Percentiles rank a stretch among this genome's conserved stretches.
These are phyloP conservation scores for Nephelium lappaceum DNA, from an alignment of 345 rosid genomes.

Conservation along the genomic window DNA sequence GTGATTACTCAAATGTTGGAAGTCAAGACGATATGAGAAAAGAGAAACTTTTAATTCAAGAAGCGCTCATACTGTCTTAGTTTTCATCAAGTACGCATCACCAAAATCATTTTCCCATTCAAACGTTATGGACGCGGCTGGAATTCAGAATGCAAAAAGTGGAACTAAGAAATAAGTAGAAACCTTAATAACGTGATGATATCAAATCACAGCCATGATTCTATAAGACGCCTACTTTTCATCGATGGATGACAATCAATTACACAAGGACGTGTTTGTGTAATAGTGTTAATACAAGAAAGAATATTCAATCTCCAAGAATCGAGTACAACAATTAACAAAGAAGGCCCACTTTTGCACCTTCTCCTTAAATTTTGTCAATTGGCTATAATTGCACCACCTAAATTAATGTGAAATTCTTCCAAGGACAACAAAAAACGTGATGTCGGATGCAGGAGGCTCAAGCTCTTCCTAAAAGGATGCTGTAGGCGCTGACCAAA, in stretches of 20 bases:
- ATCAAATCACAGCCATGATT: too few relatives aligned
- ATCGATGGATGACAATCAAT: too few relatives aligned
- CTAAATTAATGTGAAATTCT: background rate
- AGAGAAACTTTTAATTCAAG: too few relatives aligned
- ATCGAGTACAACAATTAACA: constrained; percentile 7
- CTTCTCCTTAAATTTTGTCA: background rate
- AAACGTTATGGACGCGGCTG: background rate
- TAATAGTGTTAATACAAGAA: background rate
- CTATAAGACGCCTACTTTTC: too few relatives aligned
- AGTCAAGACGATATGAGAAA: background rate
- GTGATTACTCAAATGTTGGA: background rate
- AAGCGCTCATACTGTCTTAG: background rate
- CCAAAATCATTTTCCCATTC: background rate
- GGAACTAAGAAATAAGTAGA: background rate
- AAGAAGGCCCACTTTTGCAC: background rate
- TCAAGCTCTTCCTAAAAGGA: background rate
- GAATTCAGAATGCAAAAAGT: too few relatives aligned
- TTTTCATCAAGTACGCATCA: background rate
- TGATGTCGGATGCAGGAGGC: background rate
- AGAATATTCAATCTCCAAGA: background rate
- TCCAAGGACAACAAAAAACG: background rate
- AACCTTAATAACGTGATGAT: background rate
- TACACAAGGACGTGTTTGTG: background rate
- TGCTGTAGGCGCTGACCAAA: background rate
- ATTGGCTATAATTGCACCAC: background rate